Conservation (phyloP, 2,329 filamentous ascomycete genomes). For the Talaromyces sp. region DNA sequence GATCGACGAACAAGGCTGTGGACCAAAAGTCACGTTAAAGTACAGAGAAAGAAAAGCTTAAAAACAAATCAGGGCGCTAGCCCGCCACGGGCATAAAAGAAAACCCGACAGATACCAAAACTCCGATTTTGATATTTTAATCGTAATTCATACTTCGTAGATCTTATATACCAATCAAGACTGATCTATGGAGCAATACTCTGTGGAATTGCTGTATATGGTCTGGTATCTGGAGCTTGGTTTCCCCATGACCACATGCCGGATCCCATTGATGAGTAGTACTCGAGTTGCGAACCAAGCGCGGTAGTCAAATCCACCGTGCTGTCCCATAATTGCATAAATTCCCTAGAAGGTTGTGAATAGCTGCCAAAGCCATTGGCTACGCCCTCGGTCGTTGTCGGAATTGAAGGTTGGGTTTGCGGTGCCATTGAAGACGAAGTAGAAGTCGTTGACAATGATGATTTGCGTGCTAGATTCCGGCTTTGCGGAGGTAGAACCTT, state of each 20-base stretch:
- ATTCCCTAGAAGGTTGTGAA: conserved; percentile 10
- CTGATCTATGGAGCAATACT: conserved; percentile 7
- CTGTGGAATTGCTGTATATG: conserved; percentile 1
- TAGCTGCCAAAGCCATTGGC: background rate
- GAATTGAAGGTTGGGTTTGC: background rate
- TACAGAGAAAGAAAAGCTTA: background rate
- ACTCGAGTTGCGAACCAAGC: conserved; percentile 16
- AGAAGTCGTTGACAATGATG: conserved; percentile 2
- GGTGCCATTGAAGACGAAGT: background rate
- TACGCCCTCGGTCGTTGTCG: background rate
- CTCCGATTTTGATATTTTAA: background rate
- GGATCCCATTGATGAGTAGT: conserved; percentile 12
- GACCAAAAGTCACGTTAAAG: background rate
- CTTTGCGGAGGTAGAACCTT: conserved; percentile 6
- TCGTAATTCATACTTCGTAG: background rate
- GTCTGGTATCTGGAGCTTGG: conserved; percentile 1
- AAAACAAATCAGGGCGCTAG: background rate
- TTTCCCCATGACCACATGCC: conserved; percentile 16
- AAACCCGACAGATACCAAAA: background rate
- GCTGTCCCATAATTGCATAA: conserved; percentile 16
- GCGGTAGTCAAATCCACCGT: conserved; percentile 12
- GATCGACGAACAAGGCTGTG: background rate
- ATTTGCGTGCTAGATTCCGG: background rate
- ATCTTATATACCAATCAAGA: background rate
- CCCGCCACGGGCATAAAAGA: no score